Base-by-base conservation (phyloP, 2,329 filamentous ascomycete genomes). In the Teratosphaeria gauchensis region DNA sequence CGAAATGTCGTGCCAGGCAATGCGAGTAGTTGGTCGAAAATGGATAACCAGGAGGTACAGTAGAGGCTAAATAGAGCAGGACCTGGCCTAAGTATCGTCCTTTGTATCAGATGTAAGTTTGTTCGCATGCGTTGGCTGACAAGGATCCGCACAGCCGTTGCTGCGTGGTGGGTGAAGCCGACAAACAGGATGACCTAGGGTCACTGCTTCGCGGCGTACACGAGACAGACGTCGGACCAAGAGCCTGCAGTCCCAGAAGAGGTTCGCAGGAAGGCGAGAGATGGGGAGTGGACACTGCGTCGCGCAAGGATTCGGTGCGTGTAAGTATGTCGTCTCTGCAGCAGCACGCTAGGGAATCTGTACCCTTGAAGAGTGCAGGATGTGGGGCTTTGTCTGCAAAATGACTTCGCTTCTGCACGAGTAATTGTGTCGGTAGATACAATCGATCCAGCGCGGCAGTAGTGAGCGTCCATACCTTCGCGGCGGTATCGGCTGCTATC, bases 91-190 rank as follows among this genome's bases (percentile, higher is more conserved):
- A 28, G 32, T n/a, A 35, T 11, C 53, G 3, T 51, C 42, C 28
- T 48, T 53, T 35, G 46, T n/a, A 42, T 12, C n/a, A 2, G 11
- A 24, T 9, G 42, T 55, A 57, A 59, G 12, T 53, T 28, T 30
- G 59, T 31, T 38, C 53, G 60, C 57, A 58, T 35, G 24, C 38
- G 56, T 42, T 55, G 58, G 51, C 53, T 53, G 56, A 46, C 38
- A 42, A 28, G 48, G 56, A 46, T 24, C n/a, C 42, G n/a, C 19
- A 21, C 16, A 48, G 42, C 42, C 35, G 35, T 42, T 42, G 56
- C 42, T 30, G 56, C 56, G 54, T 56, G 54, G 54, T 59, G 48
- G 52, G 28, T 54, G 48, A 51, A 42, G 38, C 57, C 53, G 57
- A 55, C 35, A 54, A 30, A 35, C 31, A 54, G 30, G 42, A 38